Conservation (phyloP, 176 grass and related monocot genomes). For the Pharus latifolius region DNA sequence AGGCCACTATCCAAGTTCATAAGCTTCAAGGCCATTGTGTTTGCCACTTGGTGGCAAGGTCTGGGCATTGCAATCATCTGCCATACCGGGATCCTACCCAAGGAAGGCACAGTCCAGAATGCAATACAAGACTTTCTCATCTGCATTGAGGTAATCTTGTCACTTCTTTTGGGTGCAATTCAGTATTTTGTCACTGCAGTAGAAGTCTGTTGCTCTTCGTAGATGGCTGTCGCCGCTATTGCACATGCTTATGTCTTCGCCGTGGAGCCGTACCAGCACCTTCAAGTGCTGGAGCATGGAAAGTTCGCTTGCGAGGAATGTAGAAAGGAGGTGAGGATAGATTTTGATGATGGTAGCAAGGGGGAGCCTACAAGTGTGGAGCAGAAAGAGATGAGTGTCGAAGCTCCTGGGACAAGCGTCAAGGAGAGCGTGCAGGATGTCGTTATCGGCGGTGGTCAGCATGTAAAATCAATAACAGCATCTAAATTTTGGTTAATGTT, state of each 20-base stretch:
- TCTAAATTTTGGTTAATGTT: not conserved
- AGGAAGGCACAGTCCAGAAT: constrained; percentile 58
- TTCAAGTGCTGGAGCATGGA: constrained; percentile 15
- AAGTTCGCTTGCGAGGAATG: constrained; percentile 29
- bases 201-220: constrained; percentile 13
- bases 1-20: constrained; percentile 86
- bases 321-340: constrained; percentile 33
- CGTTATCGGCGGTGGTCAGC: constrained; percentile 54
- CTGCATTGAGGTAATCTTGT: constrained; percentile 70
- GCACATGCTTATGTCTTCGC: constrained; percentile 71
- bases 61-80: constrained; percentile 70
- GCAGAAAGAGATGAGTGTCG: constrained; percentile 42
- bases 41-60: constrained; percentile 97
- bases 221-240: constrained; percentile 77
- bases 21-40: constrained; percentile 98
- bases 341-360: not conserved
- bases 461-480: constrained; percentile 38
- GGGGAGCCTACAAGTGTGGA: constrained; percentile 18
- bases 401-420: constrained; percentile 74
- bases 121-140: constrained; percentile 79
- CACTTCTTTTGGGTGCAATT: not conserved
- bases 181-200: not conserved
- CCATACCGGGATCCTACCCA: constrained; percentile 55
- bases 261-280: constrained; percentile 40
- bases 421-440: constrained; percentile 81